Evolutionary conservation across 106 monocot species (phyloP).

Genomic region (Platanthera zijinensis): DNA sequence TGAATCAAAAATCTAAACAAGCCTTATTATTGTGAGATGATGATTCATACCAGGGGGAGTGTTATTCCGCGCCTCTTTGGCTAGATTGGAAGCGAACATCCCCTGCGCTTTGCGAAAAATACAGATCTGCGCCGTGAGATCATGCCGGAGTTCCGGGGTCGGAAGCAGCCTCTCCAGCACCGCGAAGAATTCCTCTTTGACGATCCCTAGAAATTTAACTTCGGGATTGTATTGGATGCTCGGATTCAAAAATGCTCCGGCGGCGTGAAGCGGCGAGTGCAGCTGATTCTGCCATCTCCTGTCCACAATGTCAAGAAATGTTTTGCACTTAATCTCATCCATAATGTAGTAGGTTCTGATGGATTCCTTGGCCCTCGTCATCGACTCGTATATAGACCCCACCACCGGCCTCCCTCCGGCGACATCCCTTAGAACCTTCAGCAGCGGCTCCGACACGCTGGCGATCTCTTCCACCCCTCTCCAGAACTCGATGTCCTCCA

Average conservation of each 20-base stretch:
- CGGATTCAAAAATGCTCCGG: slow-evolving; percentile 81
- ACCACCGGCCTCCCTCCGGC: slow-evolving; percentile 75
- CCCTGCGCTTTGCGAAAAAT: slow-evolving; percentile 79
- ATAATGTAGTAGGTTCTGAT: slow-evolving; percentile 95
- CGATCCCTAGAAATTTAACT: slow-evolving; percentile 66
- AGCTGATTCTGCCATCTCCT: slow-evolving; percentile 73
- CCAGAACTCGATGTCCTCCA: slow-evolving; percentile 85
- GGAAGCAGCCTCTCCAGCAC: slow-evolving; percentile 83
- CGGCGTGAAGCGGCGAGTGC: slow-evolving; percentile 87
- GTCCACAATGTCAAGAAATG: slow-evolving; percentile 81
- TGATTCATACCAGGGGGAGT: slow-evolving; percentile 57
- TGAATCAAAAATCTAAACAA: too few species aligned
- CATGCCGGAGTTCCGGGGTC: slow-evolving; percentile 52
- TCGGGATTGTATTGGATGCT: slow-evolving; percentile 94
- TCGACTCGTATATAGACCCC: slow-evolving; percentile 80
- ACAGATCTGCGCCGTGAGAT: slow-evolving; percentile 68
- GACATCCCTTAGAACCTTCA: slow-evolving; percentile 87
- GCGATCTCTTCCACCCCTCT: slow-evolving; percentile 77
- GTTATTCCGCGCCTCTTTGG: slow-evolving; percentile 71
- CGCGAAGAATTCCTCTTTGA: slow-evolving; percentile 68
- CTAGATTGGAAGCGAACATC: slow-evolving; percentile 85
- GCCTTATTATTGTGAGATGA: neutral
- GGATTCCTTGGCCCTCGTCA: slow-evolving; percentile 85
- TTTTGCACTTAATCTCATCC: slow-evolving; percentile 88
- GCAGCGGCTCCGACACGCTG: slow-evolving; percentile 68